Base-by-base conservation (phyloP, 2,329 filamentous ascomycete species). In the Talaromyces marneffei region DNA sequence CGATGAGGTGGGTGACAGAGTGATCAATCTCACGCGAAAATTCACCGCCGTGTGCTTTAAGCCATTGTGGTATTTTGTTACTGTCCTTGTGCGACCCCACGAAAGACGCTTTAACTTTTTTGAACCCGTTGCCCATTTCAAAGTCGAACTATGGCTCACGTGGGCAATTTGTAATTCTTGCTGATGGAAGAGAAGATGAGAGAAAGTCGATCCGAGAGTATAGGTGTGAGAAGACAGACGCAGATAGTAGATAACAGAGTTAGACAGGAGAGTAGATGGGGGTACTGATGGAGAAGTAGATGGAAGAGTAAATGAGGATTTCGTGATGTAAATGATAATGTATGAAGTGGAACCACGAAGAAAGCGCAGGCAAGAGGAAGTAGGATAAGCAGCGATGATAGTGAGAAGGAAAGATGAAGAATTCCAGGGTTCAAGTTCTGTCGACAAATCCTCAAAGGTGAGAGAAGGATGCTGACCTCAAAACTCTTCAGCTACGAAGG, bases 1-100 rank as follows among this genome's bases (percentile, higher is more conserved):
- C 84, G 23, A 96, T 80, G 0, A 96, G 76, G 73, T 96, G 91
- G 0, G 91, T 96, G 9, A 88, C 84, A 0, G 77, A 68, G 0
- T 78, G 71, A 27, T 78, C 79, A 18, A 91, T 74, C 0, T 79
- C 75, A 1, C 77, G 71, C 0, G 77, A 74, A 69, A 86, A 88
- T 1, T 61, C 72, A 1, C 89, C 91, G 6, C 84, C 85, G 62
- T 88, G 84, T 3, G 78, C 70, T 3, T 77, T 76, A 9, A 90
- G 80, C 90, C 90, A 96, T 40, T 78, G 77, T 37, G 80, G 80
- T 37, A 94, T 80, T 44, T 89, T 83, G 1, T 82, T 78, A 1
- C 77, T 79, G 1, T 74, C 75, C 0, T 80, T 79, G 4, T 90
- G 83, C 2, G 82, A 77, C 4, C 88, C 88, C 0, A 82, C 83